Base-by-base conservation (phyloP, 495 filamentous ascomycete species). In the Aspergillus nidulans region DNA sequence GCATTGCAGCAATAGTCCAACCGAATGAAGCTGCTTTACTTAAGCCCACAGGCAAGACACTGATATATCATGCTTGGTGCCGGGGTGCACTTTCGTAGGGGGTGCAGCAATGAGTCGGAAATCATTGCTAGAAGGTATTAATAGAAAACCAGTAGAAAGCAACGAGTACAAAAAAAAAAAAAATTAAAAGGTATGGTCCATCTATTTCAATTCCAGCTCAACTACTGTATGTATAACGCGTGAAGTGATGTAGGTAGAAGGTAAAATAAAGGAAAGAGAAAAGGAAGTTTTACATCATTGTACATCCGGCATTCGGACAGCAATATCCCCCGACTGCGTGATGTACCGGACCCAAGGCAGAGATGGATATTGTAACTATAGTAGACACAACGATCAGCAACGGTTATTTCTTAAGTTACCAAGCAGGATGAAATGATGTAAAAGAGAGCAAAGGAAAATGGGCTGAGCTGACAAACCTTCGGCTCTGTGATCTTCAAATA, bases 401-500 rank as follows among this genome's bases (percentile, higher is more conserved):
- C 6, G 3, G 12, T 23, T 43, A n/a, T n/a, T n/a, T n/a, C n/a
- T n/a, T n/a, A n/a, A n/a, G n/a, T n/a, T n/a, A n/a, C n/a, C n/a
- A n/a, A n/a, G n/a, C n/a, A n/a, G n/a, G n/a, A n/a, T n/a, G n/a
- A n/a, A n/a, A n/a, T n/a, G n/a, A n/a, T n/a, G n/a, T n/a, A n/a
- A n/a, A n/a, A n/a, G n/a, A n/a, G n/a, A n/a, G n/a, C n/a, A n/a
- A n/a, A n/a, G n/a, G n/a, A n/a, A n/a, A n/a, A n/a, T n/a, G n/a
- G n/a, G n/a, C n/a, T n/a, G n/a, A n/a, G n/a, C n/a, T n/a, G n/a
- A 79, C 81, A 61, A 78, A 96, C 91, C 91, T 99, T 99, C 5
- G 94, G 95, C 73, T 99, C 94, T 54, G 95, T 97, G 63, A 99
- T 99, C 82, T 99, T 99, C 73, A 99, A 70, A 68, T 99, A 99